Conservation (phyloP, 106 monocot genomes). For the Dioscorea alata region DNA sequence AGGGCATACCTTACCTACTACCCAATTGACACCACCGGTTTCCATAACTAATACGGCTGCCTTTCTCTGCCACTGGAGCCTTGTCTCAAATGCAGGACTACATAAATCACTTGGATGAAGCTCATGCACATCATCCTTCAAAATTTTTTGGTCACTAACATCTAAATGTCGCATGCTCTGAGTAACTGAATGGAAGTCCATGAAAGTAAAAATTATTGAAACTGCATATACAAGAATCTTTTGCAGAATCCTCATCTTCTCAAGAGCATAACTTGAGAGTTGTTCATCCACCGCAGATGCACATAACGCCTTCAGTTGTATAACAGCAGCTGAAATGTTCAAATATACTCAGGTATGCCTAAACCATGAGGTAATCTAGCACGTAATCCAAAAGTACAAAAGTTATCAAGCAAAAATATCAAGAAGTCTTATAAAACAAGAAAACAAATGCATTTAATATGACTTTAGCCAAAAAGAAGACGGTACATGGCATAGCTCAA, state of each 20-base stretch:
- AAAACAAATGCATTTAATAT: no score
- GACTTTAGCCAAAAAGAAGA: no score
- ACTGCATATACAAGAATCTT: constrained; percentile 78
- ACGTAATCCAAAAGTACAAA: neutral
- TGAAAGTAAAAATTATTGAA: constrained; percentile 62
- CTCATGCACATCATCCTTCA: neutral
- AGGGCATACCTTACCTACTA: constrained; percentile 86
- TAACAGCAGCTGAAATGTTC: constrained; percentile 59
- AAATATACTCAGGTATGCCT: neutral
- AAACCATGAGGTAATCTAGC: neutral
- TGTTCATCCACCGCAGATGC: constrained; percentile 52
- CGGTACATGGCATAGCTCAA: no score
- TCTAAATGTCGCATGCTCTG: constrained; percentile 20
- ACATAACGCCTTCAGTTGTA: constrained; percentile 76
- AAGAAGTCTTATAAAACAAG: neutral
- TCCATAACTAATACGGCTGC: constrained; percentile 86
- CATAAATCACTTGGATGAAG: constrained; percentile 21
- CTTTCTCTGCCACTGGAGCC: constrained; percentile 55
- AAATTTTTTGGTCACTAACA: constrained; percentile 1
- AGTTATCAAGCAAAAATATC: neutral
- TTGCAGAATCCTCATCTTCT: constrained; percentile 57
- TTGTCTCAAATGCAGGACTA: constrained; percentile 34
- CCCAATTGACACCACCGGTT: constrained; percentile 97
- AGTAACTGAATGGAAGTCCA: constrained; percentile 49
- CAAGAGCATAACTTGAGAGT: constrained; percentile 31